phyloP scores from a whole-genome alignment of 1,284 basidiomycete species.

The Porogramme epimiltina region DNA sequence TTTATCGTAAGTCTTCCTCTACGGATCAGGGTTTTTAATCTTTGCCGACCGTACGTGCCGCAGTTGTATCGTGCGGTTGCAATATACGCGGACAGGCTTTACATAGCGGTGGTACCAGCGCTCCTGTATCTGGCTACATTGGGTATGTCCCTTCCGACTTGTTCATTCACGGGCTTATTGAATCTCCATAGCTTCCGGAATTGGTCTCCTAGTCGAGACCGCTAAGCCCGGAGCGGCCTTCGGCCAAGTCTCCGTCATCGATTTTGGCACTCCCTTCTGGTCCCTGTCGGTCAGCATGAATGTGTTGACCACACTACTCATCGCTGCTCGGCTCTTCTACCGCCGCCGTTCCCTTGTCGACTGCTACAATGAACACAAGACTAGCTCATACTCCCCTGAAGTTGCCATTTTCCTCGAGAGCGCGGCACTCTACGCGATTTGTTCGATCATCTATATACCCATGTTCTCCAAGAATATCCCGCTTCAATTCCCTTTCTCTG shows the following conservation, averaged over 20 bases:
- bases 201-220: neutral
- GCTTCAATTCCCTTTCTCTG: constrained; percentile 2
- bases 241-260: neutral
- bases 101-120: neutral
- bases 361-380: too few species aligned
- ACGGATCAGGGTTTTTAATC: too few species aligned
- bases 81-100: neutral
- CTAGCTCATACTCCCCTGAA: neutral
- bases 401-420: constrained; percentile 1
- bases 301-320: neutral
- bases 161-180: neutral
- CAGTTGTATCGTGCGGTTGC: neutral
- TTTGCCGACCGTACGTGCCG: neutral
- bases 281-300: neutral
- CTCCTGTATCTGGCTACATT: neutral
- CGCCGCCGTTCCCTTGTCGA: neutral
- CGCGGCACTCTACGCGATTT: neutral
- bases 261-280: neutral
- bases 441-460: constrained; percentile 1
- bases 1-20: neutral
- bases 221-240: neutral
- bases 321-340: neutral
- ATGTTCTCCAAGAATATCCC: neutral
- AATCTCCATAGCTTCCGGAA: neutral
- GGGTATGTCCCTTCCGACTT: neutral